These are phyloP conservation scores for Exsudoporus frostii DNA, from an alignment of 768 basidiomycete species.

Conservation along the genomic window DNA sequence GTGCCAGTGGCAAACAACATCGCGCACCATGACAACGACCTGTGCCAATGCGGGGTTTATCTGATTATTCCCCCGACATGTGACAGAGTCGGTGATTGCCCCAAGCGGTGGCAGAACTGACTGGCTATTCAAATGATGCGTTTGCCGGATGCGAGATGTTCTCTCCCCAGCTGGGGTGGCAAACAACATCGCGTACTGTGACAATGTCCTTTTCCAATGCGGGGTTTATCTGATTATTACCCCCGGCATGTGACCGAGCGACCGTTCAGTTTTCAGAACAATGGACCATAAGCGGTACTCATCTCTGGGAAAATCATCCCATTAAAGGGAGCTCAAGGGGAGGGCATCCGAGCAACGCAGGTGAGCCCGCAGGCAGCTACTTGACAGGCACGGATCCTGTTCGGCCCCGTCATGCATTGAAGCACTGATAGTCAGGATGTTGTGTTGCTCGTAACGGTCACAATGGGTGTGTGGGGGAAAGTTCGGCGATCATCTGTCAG, in stretches of 20 bases:
- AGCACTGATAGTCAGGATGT: conserved; percentile 3
- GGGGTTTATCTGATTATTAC: not conserved
- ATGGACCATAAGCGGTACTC: not conserved
- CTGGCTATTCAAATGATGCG: no score
- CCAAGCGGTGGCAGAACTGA: no score
- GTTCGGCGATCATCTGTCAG: not conserved
- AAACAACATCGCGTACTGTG: no score
- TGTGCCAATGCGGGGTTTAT: no score
- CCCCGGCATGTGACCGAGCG: not conserved
- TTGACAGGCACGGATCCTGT: not conserved
- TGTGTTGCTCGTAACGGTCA: not conserved
- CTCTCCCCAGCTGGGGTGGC: no score
- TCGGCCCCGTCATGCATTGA: conserved; percentile 4
- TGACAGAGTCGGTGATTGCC: no score
- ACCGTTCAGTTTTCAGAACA: not conserved
- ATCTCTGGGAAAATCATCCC: conserved; percentile 1
- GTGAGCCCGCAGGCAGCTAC: not conserved
- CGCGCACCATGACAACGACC: no score
- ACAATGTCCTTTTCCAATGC: not conserved
- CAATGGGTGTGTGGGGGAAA: not conserved
- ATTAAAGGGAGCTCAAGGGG: not conserved
- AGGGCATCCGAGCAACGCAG: not conserved
- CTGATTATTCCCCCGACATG: no score
- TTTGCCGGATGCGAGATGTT: no score
- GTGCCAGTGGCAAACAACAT: no score